Percentiles rank a stretch among this genome's conserved stretches.
Conservation (phyloP, 192 early-diverging fungal species). For the Coemansia sp. region DNA sequence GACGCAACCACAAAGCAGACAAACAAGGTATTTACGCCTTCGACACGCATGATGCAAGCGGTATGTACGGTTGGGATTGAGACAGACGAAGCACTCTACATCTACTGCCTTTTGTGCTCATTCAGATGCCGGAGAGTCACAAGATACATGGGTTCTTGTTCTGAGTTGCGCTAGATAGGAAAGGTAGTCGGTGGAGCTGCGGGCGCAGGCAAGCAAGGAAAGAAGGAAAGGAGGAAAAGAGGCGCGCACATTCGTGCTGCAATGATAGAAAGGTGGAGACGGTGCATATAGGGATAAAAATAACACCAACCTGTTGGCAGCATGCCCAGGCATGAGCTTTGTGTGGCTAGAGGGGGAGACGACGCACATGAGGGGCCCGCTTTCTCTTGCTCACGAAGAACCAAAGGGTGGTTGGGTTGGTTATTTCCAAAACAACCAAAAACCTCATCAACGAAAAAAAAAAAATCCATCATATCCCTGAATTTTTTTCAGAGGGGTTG, state of each 20-base stretch:
- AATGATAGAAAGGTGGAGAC: neutral
- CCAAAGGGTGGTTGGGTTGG: neutral
- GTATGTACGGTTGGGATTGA: neutral
- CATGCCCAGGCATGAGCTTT: neutral
- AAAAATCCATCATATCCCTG: neutral
- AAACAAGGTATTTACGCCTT: neutral
- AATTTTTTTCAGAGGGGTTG: slow-evolving; percentile 1
- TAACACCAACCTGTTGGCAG: neutral
- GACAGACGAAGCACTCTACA: neutral
- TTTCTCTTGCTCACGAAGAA: neutral
- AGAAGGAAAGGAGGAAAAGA: neutral
- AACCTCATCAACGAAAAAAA: slow-evolving; percentile 2
- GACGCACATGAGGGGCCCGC: neutral
- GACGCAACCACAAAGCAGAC: neutral
- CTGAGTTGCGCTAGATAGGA: neutral
- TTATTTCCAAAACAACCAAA: neutral
- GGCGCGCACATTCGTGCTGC: slow-evolving; percentile 1
- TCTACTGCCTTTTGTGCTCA: neutral
- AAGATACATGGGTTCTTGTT: slow-evolving; percentile 2
- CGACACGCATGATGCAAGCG: neutral
- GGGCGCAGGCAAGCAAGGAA: neutral
- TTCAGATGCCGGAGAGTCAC: neutral
- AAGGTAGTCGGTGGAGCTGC: neutral
- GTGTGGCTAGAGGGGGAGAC: neutral
- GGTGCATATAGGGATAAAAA: slow-evolving; percentile 2